Percentiles rank a stretch among this genome's conserved stretches.
Evolutionary conservation across 1,284 basidiomycete genomes (phyloP).

Genomic region (Cutaneotrichosporon spelunceum): DNA sequence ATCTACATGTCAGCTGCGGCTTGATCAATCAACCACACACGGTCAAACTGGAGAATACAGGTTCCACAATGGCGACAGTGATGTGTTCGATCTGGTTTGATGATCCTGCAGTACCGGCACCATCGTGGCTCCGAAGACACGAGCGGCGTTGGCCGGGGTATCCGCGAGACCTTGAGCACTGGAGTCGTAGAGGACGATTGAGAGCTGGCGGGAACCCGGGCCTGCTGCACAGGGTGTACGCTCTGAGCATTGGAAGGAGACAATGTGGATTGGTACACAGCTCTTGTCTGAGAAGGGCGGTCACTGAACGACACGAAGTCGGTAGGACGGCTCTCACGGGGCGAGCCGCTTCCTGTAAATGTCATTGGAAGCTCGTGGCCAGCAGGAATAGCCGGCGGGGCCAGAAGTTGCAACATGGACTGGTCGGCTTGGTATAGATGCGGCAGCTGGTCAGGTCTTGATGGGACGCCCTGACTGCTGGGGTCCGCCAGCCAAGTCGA

Average conservation of each 20-base stretch:
- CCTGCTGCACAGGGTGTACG: neutral
- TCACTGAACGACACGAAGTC: neutral
- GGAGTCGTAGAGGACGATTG: neutral
- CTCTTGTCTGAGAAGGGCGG: neutral
- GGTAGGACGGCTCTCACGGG: neutral
- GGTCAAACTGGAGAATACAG: slow-evolving; percentile 47
- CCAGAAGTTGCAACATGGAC: neutral
- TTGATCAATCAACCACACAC: slow-evolving; percentile 10
- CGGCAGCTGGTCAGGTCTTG: neutral
- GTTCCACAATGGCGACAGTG: slow-evolving; percentile 52
- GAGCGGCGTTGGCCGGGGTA: slow-evolving; percentile 35
- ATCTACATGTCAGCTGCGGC: slow-evolving; percentile 23
- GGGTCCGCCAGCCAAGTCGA: neutral
- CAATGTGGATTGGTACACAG: neutral
- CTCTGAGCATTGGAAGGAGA: neutral
- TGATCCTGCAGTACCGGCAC: slow-evolving; percentile 47
- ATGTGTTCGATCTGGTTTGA: slow-evolving; percentile 49
- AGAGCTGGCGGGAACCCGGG: neutral
- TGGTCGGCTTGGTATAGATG: neutral
- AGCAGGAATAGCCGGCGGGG: neutral
- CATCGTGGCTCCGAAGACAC: slow-evolving; percentile 32
- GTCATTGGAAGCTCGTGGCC: neutral
- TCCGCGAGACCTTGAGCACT: neutral
- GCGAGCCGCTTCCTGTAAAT: neutral
- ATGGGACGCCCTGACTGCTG: neutral